Evolutionary conservation across 441 rosid genomes (phyloP).

Genomic region (Daphne laureola): DNA sequence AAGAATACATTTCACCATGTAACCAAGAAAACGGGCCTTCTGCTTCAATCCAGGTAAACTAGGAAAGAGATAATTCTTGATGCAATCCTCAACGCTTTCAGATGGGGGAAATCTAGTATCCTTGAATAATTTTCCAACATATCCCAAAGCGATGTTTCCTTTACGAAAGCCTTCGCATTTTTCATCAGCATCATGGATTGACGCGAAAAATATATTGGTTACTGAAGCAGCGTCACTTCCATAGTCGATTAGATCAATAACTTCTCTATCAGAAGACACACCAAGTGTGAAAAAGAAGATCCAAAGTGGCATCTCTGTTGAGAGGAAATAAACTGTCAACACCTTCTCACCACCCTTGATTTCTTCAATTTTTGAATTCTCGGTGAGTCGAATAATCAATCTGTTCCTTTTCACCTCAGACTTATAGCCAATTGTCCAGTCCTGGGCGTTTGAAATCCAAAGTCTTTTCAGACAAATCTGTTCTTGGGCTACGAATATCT

Average conservation of each 20-base stretch:
- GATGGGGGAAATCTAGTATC: constrained; percentile 65
- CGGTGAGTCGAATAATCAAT: constrained; percentile 48
- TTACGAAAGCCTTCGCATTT: constrained; percentile 43
- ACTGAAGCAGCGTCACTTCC: constrained; percentile 38
- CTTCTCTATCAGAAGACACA: constrained; percentile 69
- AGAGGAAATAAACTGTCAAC: constrained; percentile 66
- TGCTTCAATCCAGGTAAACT: constrained; percentile 41
- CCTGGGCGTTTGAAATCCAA: constrained; percentile 61
- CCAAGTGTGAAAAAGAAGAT: constrained; percentile 78
- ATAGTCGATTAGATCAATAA: constrained; percentile 50
- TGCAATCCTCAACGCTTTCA: constrained; percentile 51
- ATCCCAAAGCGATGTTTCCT: constrained; percentile 30
- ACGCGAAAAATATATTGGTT: constrained; percentile 48
- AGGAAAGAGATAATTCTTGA: constrained; percentile 59
- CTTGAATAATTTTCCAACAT: constrained; percentile 27
- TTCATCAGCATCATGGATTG: constrained; percentile 64
- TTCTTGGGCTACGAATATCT: constrained; percentile 93
- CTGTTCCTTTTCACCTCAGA: constrained; percentile 63
- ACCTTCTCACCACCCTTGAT: constrained; percentile 58
- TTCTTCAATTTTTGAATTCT: constrained; percentile 32
- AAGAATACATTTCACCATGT: constrained; percentile 82
- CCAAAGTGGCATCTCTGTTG: constrained; percentile 79
- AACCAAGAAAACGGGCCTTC: constrained; percentile 82
- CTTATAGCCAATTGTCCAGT: constrained; percentile 64
- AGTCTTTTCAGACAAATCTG: constrained; percentile 70